phyloP scores from a whole-genome alignment of 1,284 basidiomycete species.

The Sporisorium scitamineum region DNA sequence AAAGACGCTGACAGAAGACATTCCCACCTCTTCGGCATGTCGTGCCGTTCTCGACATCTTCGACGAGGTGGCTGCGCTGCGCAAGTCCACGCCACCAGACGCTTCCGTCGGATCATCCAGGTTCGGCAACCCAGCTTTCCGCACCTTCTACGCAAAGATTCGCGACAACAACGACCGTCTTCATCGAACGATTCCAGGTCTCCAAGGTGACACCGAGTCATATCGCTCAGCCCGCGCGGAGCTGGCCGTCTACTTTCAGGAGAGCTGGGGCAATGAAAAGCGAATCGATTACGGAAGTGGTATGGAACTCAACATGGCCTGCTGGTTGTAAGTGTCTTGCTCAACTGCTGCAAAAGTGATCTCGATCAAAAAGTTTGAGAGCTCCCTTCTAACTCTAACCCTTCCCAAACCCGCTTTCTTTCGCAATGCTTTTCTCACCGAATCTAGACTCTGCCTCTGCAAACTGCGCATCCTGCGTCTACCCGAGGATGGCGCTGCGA shows the following conservation, averaged over 20 bases:
- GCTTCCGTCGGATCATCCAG: constrained; percentile 86
- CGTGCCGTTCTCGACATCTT: constrained; percentile 63
- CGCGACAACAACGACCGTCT: constrained; percentile 73
- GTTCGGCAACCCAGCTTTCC: constrained; percentile 97
- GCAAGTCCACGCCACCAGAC: constrained; percentile 81
- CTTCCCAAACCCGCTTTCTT: constrained; percentile 1
- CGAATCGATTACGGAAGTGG: constrained; percentile 98
- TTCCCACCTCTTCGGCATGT: constrained; percentile 34
- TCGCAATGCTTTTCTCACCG: neutral
- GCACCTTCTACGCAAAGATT: constrained; percentile 87
- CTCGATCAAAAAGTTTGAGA: neutral
- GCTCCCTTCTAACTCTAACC: neutral
- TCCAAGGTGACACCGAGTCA: constrained; percentile 45
- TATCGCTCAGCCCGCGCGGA: constrained; percentile 47
- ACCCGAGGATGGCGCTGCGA: constrained; percentile 78
- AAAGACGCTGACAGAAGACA: constrained; percentile 77
- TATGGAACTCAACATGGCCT: constrained; percentile 98
- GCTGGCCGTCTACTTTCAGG: constrained; percentile 80
- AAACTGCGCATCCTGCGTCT: constrained; percentile 77
- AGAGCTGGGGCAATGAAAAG: constrained; percentile 90
- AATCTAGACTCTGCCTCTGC: constrained; percentile 77
- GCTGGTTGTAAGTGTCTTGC: constrained; percentile 83
- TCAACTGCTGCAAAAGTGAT: neutral
- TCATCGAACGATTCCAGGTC: constrained; percentile 66
- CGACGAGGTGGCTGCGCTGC: constrained; percentile 66